A percentile compares a stretch with the other conserved stretches of the same genome.
Evolutionary conservation across 129 eudicot genomes (phyloP).

Genomic region (Chrysanthemum makinoi): DNA sequence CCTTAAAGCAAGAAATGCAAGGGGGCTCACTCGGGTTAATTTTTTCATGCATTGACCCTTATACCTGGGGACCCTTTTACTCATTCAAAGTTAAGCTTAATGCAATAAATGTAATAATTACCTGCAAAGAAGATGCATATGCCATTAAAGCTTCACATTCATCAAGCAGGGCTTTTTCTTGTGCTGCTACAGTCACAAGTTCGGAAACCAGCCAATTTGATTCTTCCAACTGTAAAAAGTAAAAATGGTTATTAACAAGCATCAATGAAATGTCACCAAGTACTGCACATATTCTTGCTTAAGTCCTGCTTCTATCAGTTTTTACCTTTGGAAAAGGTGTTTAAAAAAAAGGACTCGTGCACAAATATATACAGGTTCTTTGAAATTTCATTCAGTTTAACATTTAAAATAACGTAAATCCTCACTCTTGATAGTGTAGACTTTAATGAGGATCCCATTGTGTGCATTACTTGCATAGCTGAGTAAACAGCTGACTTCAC

Average conservation of each 20-base stretch:
- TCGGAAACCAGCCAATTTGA: slow-evolving; percentile 69
- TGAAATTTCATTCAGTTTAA: too few relatives aligned
- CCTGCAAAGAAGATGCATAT: slow-evolving; percentile 75
- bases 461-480: slow-evolving; percentile 78
- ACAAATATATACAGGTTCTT: neutral
- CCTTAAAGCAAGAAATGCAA: too few relatives aligned
- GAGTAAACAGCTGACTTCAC: slow-evolving; percentile 72
- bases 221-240: slow-evolving; percentile 62
- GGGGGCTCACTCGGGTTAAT: too few relatives aligned
- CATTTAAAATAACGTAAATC: slow-evolving; percentile 13
- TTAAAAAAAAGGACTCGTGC: neutral
- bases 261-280: neutral
- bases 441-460: slow-evolving; percentile 66
- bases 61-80: neutral
- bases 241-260: neutral
- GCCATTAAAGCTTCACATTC: slow-evolving; percentile 77
- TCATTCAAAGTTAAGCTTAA: neutral
- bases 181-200: slow-evolving; percentile 77
- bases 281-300: neutral
- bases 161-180: slow-evolving; percentile 77
- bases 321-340: slow-evolving; percentile 11
- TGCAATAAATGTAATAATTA: slow-evolving; percentile 31
- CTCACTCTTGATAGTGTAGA: slow-evolving; percentile 64
- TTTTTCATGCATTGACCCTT: too few relatives aligned
- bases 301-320: slow-evolving; percentile 5